phyloP scores from a whole-genome alignment of 2,329 filamentous ascomycete genomes.

The Orbilia blumenaviensis region DNA sequence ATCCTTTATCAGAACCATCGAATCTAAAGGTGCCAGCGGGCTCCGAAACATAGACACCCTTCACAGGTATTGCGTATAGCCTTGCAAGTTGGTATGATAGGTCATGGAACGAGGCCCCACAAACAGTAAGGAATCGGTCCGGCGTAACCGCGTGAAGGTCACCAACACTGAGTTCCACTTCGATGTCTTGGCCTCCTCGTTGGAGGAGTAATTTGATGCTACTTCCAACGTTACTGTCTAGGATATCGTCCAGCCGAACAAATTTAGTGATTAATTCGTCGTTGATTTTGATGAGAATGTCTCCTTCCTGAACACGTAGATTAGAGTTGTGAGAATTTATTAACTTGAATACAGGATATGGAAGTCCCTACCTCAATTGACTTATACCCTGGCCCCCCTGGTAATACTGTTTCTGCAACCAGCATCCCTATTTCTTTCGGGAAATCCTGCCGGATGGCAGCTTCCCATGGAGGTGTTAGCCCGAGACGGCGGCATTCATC shows the following conservation, averaged over 20 bases:
- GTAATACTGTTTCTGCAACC: conserved; percentile 92
- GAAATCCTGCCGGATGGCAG: conserved; percentile 80
- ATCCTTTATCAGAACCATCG: conserved; percentile 83
- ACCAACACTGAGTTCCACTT: conserved; percentile 83
- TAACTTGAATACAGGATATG: neutral
- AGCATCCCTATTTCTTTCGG: conserved; percentile 97
- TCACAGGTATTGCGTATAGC: conserved; percentile 88
- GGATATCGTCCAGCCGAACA: conserved; percentile 85
- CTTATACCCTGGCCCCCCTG: conserved; percentile 83
- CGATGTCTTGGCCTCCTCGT: conserved; percentile 84
- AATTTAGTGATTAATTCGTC: conserved; percentile 93
- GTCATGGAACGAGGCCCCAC: conserved; percentile 93
- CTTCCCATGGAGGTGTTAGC: conserved; percentile 84
- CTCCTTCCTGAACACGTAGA: conserved; percentile 71
- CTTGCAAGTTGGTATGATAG: conserved; percentile 98
- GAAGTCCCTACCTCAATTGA: conserved; percentile 71
- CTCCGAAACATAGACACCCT: conserved; percentile 94
- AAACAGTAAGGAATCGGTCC: conserved; percentile 92
- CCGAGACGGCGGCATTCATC: conserved; percentile 94
- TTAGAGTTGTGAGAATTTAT: conserved; percentile 17
- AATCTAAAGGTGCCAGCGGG: conserved; percentile 94
- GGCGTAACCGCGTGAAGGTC: conserved; percentile 95
- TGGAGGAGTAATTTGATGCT: conserved; percentile 84
- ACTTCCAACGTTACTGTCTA: conserved; percentile 85
- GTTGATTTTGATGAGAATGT: conserved; percentile 92